These are phyloP conservation scores for Galium porrigens DNA, from an alignment of 305 asterid genomes.

Conservation along the genomic window DNA sequence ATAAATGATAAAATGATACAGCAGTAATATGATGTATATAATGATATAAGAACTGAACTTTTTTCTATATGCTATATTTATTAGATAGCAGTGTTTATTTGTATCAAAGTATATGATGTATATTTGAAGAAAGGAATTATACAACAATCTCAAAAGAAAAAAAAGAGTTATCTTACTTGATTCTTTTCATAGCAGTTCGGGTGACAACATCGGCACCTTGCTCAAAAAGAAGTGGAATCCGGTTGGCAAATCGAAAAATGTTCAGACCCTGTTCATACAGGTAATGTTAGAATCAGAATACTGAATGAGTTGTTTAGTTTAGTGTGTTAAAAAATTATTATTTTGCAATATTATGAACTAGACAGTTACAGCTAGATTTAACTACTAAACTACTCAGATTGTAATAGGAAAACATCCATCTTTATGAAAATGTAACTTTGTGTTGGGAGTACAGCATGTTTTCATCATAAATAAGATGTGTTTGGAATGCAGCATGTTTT, in stretches of 20 bases:
- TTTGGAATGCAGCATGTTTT: not conserved
- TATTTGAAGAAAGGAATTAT: not conserved
- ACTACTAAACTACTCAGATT: not conserved
- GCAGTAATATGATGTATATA: not conserved
- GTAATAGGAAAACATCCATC: not conserved
- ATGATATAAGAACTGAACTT: not conserved
- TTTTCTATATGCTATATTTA: not conserved
- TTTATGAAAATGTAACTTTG: not conserved
- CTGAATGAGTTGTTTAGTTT: not conserved
- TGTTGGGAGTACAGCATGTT: not conserved
- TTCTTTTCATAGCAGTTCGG: slow-evolving; percentile 74
- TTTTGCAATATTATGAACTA: not conserved
- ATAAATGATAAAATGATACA: not conserved
- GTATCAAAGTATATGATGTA: not conserved
- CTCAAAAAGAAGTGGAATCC: slow-evolving; percentile 89
- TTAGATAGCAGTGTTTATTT: not conserved
- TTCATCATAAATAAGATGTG: not conserved
- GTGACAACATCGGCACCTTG: slow-evolving; percentile 97
- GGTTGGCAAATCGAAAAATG: slow-evolving; percentile 84
- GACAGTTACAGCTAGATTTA: not conserved
- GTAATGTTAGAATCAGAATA: slow-evolving; percentile 13
- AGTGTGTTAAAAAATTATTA: not conserved
- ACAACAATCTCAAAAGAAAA: not conserved
- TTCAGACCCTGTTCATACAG: slow-evolving; percentile 50
- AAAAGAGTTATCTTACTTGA: slow-evolving; percentile 39